These are phyloP conservation scores for Cyclocybe aegerita DNA, from an alignment of 768 basidiomycete species.

Conservation along the genomic window DNA sequence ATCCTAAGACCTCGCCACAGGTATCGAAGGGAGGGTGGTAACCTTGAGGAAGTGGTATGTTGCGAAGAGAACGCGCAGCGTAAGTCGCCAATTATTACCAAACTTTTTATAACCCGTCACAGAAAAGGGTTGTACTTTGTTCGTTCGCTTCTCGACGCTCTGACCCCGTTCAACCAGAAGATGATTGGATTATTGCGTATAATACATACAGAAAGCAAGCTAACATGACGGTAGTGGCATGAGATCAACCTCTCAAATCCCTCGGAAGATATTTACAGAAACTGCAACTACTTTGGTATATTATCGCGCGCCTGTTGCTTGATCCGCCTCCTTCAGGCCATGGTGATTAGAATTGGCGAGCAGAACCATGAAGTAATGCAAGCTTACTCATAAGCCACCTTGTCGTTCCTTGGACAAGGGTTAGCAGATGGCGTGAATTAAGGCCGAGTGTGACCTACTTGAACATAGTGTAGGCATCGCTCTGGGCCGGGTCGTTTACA, in stretches of 20 bases:
- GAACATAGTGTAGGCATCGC: constrained; percentile 98
- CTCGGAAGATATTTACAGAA: neutral
- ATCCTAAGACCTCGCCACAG: constrained; percentile 1
- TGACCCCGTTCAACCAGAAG: neutral
- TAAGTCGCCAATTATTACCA: constrained; percentile 2
- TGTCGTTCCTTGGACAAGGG: constrained; percentile 73
- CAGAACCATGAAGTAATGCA: constrained; percentile 9
- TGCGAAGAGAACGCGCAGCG: neutral
- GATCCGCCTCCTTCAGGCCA: constrained; percentile 64
- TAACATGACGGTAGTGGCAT: neutral
- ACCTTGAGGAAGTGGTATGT: neutral
- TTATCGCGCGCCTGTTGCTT: constrained; percentile 88
- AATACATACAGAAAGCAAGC: constrained; percentile 13
- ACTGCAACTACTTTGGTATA: constrained; percentile 66
- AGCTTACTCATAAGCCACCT: constrained; percentile 84
- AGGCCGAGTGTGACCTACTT: constrained; percentile 58
- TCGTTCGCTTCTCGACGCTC: neutral
- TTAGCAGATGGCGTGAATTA: neutral
- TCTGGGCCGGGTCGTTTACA: constrained; percentile 96
- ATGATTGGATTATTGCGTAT: constrained; percentile 3
- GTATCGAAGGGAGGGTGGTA: neutral
- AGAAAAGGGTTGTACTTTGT: neutral
- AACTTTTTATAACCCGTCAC: constrained; percentile 20
- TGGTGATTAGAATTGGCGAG: neutral
- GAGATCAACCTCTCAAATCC: neutral